Conservation (phyloP, 306 rosid genomes). For the Rubus parviflorus region DNA sequence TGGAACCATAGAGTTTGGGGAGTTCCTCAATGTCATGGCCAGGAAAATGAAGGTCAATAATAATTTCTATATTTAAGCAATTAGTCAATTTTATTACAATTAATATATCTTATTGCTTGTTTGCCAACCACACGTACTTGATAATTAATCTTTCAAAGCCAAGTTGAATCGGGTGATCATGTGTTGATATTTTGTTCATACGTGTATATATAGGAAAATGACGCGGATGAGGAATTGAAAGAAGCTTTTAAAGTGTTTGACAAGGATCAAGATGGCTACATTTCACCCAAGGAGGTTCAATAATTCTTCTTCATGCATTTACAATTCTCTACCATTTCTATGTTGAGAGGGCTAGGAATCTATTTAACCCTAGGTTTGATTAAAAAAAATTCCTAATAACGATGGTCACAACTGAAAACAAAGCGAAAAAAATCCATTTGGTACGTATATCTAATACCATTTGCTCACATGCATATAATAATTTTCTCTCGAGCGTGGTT, state of each 20-base stretch:
- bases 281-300: conserved; percentile 60
- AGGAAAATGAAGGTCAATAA: conserved; percentile 52
- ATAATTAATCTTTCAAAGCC: neutral
- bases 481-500: no score
- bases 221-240: conserved; percentile 56
- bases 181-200: neutral
- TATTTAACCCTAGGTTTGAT: no score
- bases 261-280: conserved; percentile 67
- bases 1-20: conserved; percentile 65
- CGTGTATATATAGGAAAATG: conserved; percentile 35
- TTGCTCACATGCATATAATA: no score
- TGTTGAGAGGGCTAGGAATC: no score
- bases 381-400: no score
- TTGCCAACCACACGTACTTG: no score
- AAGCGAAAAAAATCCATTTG: no score
- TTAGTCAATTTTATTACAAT: neutral
- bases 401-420: neutral
- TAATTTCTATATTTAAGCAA: neutral
- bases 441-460: no score
- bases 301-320: neutral
- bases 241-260: conserved; percentile 68
- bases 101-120: neutral
- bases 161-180: neutral
- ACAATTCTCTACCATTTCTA: neutral
- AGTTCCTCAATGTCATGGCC: conserved; percentile 67